Base-by-base conservation (phyloP, 225 moss, liverwort and hornwort species). In the Takakia lepidozioides region DNA sequence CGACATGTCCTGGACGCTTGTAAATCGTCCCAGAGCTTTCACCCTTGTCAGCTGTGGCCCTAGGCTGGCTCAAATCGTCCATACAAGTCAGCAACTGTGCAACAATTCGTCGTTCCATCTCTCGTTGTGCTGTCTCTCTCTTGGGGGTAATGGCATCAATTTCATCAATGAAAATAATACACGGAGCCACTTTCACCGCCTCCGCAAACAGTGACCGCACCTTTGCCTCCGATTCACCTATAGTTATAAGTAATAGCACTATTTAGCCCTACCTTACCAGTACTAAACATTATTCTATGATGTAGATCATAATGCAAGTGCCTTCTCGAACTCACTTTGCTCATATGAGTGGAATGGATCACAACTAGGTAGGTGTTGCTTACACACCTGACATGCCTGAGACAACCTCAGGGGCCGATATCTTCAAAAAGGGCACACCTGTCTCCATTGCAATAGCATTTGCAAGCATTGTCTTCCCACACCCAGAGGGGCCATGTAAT, bases 161-260 rank as follows among this genome's bases (percentile, higher is more conserved):
- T 64, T 95, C 95, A 30, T 95, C 95, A 29, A 95, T 95, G 36
- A 95, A 95, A 17, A 95, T 72, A 44, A 95, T 90, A 51, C 86
- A 84, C 3, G 95, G 95, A 46, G 95, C 90, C 32, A 90, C 56
- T 60, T 80, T 86, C 38, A 75, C 84, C 45, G 95, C 95, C 64
- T 95, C 95, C 27, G 95, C 82, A 47, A 95, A 95, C 38, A 95
- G 66, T 42, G 87, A 84, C 29, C 95, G 87, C 5, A 90, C 87
- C 59, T 95, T 95, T 11, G 90, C 95, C 71, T 95, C 95, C 10
- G 95, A 95, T 64, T 95, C 95, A 50, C 95, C 93, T 95, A 72
- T 51, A 71, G 52, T 51, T 51, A 46, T 4, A 1, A 19, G 25
- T 38, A 24, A 2, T 57, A 11, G 20, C 27, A 5, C 9, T 25